Evolutionary conservation across 164 flowering plant species (phyloP).

Genomic region (Annona squamosa): DNA sequence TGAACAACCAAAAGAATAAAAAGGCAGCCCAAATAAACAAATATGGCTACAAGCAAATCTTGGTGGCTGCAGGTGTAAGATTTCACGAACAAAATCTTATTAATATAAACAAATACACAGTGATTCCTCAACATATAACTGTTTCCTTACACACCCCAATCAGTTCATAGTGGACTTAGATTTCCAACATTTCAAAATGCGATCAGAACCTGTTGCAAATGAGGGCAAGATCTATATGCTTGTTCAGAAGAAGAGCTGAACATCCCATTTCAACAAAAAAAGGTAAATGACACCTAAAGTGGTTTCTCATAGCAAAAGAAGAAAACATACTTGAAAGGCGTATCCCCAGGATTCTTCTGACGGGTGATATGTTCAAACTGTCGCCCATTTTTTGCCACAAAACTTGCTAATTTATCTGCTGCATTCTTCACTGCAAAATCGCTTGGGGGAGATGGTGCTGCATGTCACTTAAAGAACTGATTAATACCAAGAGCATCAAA

Average conservation of each 20-base stretch:
- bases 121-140: no score
- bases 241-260: background rate
- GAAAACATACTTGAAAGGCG: constrained; percentile 79
- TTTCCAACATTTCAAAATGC: no score
- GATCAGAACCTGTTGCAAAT: no score
- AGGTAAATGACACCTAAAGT: background rate
- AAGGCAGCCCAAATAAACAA: no score
- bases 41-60: no score
- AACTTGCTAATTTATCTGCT: constrained; percentile 94
- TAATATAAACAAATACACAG: no score
- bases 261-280: background rate
- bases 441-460: constrained; percentile 88
- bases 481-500: constrained; percentile 96
- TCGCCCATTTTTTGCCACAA: constrained; percentile 97
- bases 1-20: no score
- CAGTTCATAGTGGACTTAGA: no score
- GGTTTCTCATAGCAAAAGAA: background rate
- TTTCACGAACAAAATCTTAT: no score
- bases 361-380: constrained; percentile 85
- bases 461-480: constrained; percentile 98
- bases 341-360: constrained; percentile 90
- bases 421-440: constrained; percentile 93
- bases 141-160: no score
- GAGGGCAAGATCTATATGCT: no score
- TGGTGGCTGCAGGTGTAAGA: no score